Percentiles rank a stretch among this genome's conserved stretches.
Evolutionary conservation across 768 basidiomycete genomes (phyloP).

Genomic region (Lentinus brumalis): DNA sequence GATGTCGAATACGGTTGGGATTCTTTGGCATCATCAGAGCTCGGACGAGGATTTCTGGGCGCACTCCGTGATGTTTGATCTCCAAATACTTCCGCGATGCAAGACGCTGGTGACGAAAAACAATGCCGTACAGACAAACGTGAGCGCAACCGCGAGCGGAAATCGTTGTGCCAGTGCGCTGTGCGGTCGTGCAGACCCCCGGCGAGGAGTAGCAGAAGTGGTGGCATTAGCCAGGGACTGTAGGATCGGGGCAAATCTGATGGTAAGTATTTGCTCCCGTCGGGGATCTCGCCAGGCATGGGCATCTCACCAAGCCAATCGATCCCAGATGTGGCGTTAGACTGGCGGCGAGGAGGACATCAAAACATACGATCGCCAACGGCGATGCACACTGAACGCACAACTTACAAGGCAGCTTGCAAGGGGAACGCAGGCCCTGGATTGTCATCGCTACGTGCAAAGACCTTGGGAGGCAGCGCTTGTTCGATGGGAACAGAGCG

Average conservation of each 20-base stretch:
- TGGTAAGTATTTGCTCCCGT: conserved; percentile 13
- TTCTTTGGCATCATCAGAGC: neutral
- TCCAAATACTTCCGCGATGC: neutral
- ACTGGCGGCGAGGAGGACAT: conserved; percentile 3
- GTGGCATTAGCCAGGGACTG: neutral
- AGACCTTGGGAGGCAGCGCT: neutral
- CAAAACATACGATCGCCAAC: conserved; percentile 5
- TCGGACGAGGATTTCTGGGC: neutral
- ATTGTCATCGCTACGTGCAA: conserved; percentile 12
- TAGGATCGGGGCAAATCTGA: neutral
- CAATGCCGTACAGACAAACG: neutral
- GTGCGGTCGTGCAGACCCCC: too few relatives aligned
- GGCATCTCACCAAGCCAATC: conserved; percentile 11
- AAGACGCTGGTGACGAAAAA: neutral
- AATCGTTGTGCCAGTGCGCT: neutral
- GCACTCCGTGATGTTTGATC: neutral
- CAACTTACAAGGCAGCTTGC: conserved; percentile 17
- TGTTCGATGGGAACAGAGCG: conserved; percentile 1
- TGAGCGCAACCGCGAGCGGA: neutral
- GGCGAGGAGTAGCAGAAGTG: neutral
- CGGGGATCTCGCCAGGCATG: neutral
- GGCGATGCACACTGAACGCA: neutral
- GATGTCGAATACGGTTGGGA: neutral
- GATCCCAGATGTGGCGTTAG: conserved; percentile 23
- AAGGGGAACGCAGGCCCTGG: neutral